Evolutionary conservation across 345 rosid species (phyloP).

Genomic region (Cardamine occulta): DNA sequence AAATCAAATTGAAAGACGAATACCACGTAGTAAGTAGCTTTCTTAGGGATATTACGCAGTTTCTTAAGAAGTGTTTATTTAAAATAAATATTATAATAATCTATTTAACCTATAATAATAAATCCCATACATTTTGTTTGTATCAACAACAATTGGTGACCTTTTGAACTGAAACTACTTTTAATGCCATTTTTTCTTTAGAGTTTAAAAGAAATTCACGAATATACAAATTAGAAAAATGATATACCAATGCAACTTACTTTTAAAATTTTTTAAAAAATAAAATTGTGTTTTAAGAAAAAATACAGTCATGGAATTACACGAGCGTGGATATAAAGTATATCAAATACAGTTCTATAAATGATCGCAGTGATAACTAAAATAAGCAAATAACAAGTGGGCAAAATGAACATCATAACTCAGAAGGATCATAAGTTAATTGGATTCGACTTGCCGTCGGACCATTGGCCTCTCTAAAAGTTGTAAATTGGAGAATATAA

Average conservation of each 20-base stretch:
- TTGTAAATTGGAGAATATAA: slow-evolving; percentile 26
- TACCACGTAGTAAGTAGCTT: not conserved
- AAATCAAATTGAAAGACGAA: not conserved
- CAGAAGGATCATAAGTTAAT: slow-evolving; percentile 16
- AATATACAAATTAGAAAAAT: not conserved
- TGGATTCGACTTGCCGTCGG: slow-evolving; percentile 32
- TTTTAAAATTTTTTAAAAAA: not conserved
- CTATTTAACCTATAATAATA: no score
- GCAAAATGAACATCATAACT: slow-evolving; percentile 6
- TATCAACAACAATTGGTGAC: not conserved
- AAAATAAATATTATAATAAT: not conserved
- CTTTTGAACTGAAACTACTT: not conserved
- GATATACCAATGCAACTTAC: not conserved
- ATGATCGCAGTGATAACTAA: not conserved
- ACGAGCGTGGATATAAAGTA: not conserved
- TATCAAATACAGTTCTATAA: not conserved
- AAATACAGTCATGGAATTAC: not conserved
- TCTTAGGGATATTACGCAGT: not conserved
- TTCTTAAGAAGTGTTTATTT: not conserved
- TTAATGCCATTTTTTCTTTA: not conserved
- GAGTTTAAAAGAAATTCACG: not conserved
- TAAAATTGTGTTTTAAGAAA: not conserved
- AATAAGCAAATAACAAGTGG: not conserved
- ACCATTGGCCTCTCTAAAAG: slow-evolving; percentile 30
- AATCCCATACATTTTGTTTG: not conserved